Conservation (phyloP, 2,329 filamentous ascomycete genomes). For the Hypoxylon sp. region DNA sequence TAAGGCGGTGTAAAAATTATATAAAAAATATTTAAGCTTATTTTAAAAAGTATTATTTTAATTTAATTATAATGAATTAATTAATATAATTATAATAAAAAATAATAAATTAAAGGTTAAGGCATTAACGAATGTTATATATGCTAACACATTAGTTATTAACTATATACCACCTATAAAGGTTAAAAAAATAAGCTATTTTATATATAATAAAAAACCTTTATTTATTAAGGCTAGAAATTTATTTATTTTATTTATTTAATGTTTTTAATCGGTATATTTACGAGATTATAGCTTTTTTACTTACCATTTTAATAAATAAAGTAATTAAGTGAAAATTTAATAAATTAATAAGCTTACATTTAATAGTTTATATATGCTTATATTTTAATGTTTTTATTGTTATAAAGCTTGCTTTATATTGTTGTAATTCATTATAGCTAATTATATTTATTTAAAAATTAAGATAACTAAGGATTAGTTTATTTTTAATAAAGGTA, state of each 20-base stretch:
- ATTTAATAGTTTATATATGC: not conserved
- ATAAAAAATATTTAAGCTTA: not conserved
- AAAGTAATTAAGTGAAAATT: not conserved
- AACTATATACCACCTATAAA: not conserved
- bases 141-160: not conserved
- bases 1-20: too few relatives aligned
- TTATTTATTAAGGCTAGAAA: not conserved
- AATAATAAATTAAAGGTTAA: not conserved
- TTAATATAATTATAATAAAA: not conserved
- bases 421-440: not conserved
- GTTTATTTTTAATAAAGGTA: conserved; percentile 1
- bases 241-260: not conserved
- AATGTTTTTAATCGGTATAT: not conserved
- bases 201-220: too few relatives aligned
- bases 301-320: too few relatives aligned
- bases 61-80: conserved; percentile 1
- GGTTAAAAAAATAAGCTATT: too few relatives aligned
- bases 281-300: not conserved
- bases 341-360: not conserved
- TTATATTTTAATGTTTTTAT: not conserved
- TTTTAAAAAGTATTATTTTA: not conserved
- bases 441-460: not conserved
- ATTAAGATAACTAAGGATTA: not conserved
- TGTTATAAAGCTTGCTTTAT: not conserved
- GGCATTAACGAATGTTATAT: not conserved